Conservation (phyloP, 495 filamentous ascomycete genomes). For the Copromyces sp. region DNA sequence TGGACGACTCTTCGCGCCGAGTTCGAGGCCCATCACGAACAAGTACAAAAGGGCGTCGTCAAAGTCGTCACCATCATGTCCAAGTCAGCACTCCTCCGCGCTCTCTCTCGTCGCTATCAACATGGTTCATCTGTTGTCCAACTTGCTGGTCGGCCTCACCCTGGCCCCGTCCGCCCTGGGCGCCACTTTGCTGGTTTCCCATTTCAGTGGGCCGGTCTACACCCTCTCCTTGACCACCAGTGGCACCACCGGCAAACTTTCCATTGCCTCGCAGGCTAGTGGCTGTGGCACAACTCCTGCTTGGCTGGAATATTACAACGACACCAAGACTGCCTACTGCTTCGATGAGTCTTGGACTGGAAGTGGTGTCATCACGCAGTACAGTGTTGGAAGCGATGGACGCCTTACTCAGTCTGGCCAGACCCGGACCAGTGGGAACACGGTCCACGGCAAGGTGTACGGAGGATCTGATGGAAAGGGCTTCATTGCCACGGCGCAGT, state of each 20-base stretch:
- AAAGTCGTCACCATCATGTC: background rate
- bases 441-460: conserved; percentile 33
- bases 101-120: background rate
- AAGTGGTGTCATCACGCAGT: conserved; percentile 32
- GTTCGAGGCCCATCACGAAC: background rate
- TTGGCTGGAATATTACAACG: conserved; percentile 44
- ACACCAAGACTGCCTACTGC: conserved; percentile 44
- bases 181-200: conserved; percentile 30
- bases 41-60: background rate
- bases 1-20: background rate
- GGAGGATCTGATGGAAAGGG: conserved; percentile 27
- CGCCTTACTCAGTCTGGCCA: conserved; percentile 26
- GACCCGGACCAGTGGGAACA: conserved; percentile 26
- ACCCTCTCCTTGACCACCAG: conserved; percentile 21
- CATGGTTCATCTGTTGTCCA: background rate
- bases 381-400: conserved; percentile 29
- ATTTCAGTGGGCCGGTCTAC: conserved; percentile 34
- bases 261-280: conserved; percentile 19
- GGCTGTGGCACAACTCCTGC: conserved; percentile 37
- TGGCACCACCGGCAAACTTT: conserved; percentile 18
- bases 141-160: conserved; percentile 5
- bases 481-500: conserved; percentile 38
- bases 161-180: conserved; percentile 24
- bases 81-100: background rate
- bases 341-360: conserved; percentile 43